A percentile compares a stretch with the other conserved stretches of the same genome.
phyloP scores from a whole-genome alignment of 345 rosid species.

The Acer yangbiense region DNA sequence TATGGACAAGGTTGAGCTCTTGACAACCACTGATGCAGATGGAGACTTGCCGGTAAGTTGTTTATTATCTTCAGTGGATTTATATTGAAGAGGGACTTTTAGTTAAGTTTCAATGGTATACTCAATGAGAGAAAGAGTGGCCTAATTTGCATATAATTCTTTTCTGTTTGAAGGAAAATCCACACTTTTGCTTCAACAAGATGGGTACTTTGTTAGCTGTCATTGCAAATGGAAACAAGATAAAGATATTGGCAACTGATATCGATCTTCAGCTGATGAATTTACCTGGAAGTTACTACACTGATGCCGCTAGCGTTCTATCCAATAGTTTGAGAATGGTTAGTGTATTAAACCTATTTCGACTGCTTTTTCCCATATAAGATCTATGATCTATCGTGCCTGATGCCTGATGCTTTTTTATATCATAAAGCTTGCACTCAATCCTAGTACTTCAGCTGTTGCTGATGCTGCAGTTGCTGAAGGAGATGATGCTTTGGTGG shows the following conservation, averaged over 20 bases:
- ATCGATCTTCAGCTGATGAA: conserved; percentile 19
- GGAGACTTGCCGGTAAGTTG: conserved; percentile 47
- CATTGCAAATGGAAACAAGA: conserved; percentile 25
- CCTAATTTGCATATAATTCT: conserved; percentile 10
- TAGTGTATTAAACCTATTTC: conserved; percentile 14
- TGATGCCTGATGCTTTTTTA: conserved; percentile 8
- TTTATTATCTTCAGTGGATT: not conserved
- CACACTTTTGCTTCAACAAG: conserved; percentile 36
- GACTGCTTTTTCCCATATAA: conserved; percentile 7
- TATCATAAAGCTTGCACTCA: conserved; percentile 18
- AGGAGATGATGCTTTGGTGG: conserved; percentile 13
- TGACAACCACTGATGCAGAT: conserved; percentile 36
- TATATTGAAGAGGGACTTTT: not conserved
- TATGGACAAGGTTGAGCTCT: conserved; percentile 38
- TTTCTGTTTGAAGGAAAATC: conserved; percentile 34
- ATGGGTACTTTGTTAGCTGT: conserved; percentile 38
- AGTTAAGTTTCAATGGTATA: too few relatives aligned
- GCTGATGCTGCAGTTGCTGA: conserved; percentile 18
- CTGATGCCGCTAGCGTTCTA: conserved; percentile 23
- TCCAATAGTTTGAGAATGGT: conserved; percentile 39
- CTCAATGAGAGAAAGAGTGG: not conserved
- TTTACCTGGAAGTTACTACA: conserved; percentile 12
- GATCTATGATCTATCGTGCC: not conserved
- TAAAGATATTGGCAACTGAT: conserved; percentile 39
- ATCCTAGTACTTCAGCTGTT: conserved; percentile 27